These are phyloP conservation scores for Dryadomyces quercivorus DNA, from an alignment of 2,329 filamentous ascomycete species.

Conservation along the genomic window DNA sequence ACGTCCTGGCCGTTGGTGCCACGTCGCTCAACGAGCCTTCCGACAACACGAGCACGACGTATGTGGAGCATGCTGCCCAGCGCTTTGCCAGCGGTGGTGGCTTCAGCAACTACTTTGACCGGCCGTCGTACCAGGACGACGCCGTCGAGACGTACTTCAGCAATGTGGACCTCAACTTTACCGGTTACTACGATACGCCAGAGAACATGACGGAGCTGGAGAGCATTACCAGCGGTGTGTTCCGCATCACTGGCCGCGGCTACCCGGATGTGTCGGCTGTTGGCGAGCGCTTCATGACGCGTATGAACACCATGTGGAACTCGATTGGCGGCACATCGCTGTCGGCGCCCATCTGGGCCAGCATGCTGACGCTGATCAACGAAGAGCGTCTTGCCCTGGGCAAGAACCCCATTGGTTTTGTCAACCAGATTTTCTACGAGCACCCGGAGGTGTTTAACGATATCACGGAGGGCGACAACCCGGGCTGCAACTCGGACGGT, in stretches of 20 bases:
- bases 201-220: constrained; percentile 10
- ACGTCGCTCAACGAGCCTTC: constrained; percentile 25
- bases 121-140: constrained; percentile 28
- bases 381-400: constrained; percentile 41
- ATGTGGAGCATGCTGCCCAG: constrained; percentile 13
- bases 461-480: constrained; percentile 17
- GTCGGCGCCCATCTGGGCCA: constrained; percentile 44
- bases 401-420: constrained; percentile 25
- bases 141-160: constrained; percentile 28
- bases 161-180: constrained; percentile 10
- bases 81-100: constrained; percentile 26
- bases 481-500: constrained; percentile 19
- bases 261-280: constrained; percentile 18
- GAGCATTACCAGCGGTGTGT: constrained; percentile 13
- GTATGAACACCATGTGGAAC: constrained; percentile 19
- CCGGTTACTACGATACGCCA: constrained; percentile 10
- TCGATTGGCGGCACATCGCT: constrained; percentile 37
- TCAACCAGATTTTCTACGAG: constrained; percentile 20
- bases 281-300: constrained; percentile 16
- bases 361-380: constrained; percentile 49
- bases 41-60: constrained; percentile 2
- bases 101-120: constrained; percentile 32
- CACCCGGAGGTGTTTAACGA: constrained; percentile 20
- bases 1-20: constrained; percentile 37
- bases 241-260: constrained; percentile 14